phyloP scores from a whole-genome alignment of 75 land plant genomes.

The Pinus albicaulis region DNA sequence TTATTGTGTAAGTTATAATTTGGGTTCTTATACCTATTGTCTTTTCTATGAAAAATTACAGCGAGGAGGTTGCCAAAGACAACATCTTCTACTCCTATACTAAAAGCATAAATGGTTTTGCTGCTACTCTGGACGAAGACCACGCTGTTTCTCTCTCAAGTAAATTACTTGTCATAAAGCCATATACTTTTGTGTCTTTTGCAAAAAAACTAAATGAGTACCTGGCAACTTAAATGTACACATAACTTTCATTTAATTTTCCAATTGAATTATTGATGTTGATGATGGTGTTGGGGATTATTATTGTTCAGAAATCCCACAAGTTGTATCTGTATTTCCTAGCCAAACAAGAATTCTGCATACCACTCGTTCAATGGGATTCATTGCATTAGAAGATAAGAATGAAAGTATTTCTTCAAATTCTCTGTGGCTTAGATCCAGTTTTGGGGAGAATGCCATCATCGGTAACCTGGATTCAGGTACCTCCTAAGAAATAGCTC shows the following conservation, averaged over 20 bases:
- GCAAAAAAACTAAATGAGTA: not conserved
- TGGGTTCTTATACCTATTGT: too few relatives aligned
- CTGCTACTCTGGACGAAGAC: slow-evolving; percentile 37
- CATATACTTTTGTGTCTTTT: not conserved
- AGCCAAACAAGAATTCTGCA: slow-evolving; percentile 25
- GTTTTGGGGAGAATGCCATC: slow-evolving; percentile 54
- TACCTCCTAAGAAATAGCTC: not conserved
- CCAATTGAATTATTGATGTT: not conserved
- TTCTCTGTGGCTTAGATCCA: slow-evolving; percentile 50
- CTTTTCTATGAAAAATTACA: not conserved
- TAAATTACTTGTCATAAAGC: not conserved
- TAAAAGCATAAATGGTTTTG: slow-evolving; percentile 54
- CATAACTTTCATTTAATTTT: not conserved
- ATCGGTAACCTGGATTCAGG: slow-evolving; percentile 58
- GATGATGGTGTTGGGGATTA: not conserved
- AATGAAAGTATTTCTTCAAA: slow-evolving; percentile 1
- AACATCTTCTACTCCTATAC: slow-evolving; percentile 50
- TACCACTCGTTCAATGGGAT: slow-evolving; percentile 54
- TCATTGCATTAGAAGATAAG: slow-evolving; percentile 35
- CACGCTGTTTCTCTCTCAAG: slow-evolving; percentile 23
- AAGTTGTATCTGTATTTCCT: slow-evolving; percentile 44
- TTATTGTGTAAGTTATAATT: not conserved
- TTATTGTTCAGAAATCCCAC: slow-evolving; percentile 24
- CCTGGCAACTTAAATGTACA: not conserved
- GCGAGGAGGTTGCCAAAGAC: not conserved